Conservation (phyloP, 1,139 yeast species). For the Pneumocystis wakefieldiae region DNA sequence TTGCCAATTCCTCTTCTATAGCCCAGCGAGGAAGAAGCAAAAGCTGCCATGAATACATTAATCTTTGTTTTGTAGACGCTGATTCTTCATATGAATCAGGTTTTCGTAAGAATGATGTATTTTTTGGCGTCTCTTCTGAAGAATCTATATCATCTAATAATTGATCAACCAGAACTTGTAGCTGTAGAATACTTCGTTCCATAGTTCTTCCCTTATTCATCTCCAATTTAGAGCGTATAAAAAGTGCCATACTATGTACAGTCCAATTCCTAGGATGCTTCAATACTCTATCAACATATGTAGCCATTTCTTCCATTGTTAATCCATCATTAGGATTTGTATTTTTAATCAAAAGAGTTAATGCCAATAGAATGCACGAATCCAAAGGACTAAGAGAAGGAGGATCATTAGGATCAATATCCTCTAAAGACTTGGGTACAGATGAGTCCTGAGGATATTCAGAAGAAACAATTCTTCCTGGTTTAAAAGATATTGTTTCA, state of each 20-base stretch:
- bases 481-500: slow-evolving; percentile 40
- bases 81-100: slow-evolving; percentile 25
- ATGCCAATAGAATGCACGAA: slow-evolving; percentile 51
- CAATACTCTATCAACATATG: slow-evolving; percentile 58
- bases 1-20: slow-evolving; percentile 71
- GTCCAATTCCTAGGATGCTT: slow-evolving; percentile 47
- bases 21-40: slow-evolving; percentile 77
- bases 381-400: slow-evolving; percentile 62
- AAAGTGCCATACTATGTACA: slow-evolving; percentile 64
- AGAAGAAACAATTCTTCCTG: background rate
- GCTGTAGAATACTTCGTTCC: slow-evolving; percentile 85
- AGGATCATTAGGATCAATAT: slow-evolving; percentile 66
- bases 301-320: slow-evolving; percentile 67
- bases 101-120: slow-evolving; percentile 39
- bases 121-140: slow-evolving; percentile 18
- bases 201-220: slow-evolving; percentile 69
- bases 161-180: slow-evolving; percentile 86
- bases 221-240: slow-evolving; percentile 82
- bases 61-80: slow-evolving; percentile 32
- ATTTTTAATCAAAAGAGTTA: slow-evolving; percentile 49
- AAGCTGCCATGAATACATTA: slow-evolving; percentile 57
- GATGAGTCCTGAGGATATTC: slow-evolving; percentile 50
- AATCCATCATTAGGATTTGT: slow-evolving; percentile 29
- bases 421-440: slow-evolving; percentile 18
- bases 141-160: slow-evolving; percentile 51